Percentiles rank a stretch among this genome's conserved stretches.
Evolutionary conservation across 1,139 yeast species (phyloP).

Genomic region (Suhomyces yuchorum): DNA sequence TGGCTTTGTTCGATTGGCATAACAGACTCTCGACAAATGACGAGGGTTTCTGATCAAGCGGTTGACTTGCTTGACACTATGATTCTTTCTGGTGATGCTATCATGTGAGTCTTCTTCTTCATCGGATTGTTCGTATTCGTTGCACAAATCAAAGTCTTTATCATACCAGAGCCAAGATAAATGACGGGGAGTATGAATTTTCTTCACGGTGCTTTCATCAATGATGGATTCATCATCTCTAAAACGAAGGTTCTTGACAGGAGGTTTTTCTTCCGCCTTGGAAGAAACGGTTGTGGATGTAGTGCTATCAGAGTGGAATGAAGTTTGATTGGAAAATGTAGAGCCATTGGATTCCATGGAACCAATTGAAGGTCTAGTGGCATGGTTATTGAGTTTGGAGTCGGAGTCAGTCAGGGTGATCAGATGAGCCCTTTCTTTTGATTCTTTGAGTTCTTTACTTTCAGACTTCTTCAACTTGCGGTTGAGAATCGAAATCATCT

Average conservation of each 20-base stretch:
- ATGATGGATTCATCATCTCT: constrained; percentile 25
- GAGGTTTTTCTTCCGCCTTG: constrained; percentile 2
- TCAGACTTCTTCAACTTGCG: constrained; percentile 5
- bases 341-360: constrained; percentile 18
- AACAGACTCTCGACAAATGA: constrained; percentile 31
- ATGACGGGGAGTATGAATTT: constrained; percentile 12
- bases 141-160: constrained; percentile 33
- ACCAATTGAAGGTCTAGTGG: constrained; percentile 18
- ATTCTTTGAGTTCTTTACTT: constrained; percentile 2
- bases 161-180: constrained; percentile 45
- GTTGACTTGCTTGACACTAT: constrained; percentile 32
- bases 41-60: constrained; percentile 21
- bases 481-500: constrained; percentile 25
- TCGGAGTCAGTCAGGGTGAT: neutral
- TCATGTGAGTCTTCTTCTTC: constrained; percentile 21
- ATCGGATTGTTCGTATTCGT: constrained; percentile 29
- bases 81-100: constrained; percentile 17
- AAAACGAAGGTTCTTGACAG: constrained; percentile 18
- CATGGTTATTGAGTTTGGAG: neutral
- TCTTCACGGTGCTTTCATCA: constrained; percentile 2
- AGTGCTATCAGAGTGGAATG: constrained; percentile 18
- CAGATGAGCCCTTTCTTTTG: neutral
- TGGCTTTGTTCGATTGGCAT: constrained; percentile 29
- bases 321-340: constrained; percentile 14
- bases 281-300: constrained; percentile 15